Conservation (phyloP, 1,284 basidiomycete species). For the Puccinia triticina region DNA sequence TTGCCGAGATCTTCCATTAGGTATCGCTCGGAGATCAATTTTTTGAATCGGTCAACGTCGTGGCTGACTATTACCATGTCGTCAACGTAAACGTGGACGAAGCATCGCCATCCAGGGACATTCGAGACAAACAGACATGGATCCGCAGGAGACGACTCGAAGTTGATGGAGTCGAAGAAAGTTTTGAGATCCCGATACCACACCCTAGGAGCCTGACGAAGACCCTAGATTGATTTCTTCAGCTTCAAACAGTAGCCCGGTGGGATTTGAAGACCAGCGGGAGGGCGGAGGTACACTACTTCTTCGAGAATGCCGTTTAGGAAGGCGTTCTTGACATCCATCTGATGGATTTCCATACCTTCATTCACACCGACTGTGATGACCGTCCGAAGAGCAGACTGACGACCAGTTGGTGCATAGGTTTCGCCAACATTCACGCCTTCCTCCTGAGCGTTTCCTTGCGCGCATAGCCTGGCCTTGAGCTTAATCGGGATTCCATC, state of each 20-base stretch:
- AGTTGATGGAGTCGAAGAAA: neutral
- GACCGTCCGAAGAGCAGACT: neutral
- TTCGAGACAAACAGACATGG: neutral
- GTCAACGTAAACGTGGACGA: too few relatives aligned
- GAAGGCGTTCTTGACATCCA: too few relatives aligned
- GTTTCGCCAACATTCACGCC: neutral
- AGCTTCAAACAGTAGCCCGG: neutral
- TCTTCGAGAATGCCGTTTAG: neutral
- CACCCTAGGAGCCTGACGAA: neutral
- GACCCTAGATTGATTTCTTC: neutral
- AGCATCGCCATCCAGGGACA: neutral
- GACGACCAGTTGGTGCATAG: conserved; percentile 9
- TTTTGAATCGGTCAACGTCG: too few relatives aligned
- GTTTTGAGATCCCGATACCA: neutral
- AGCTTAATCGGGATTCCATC: neutral
- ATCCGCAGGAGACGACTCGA: neutral
- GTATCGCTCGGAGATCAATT: too few relatives aligned
- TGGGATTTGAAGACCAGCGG: neutral
- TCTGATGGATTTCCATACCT: too few relatives aligned
- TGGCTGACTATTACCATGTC: too few relatives aligned
- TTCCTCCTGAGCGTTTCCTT: too few relatives aligned
- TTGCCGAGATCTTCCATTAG: too few relatives aligned
- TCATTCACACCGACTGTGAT: neutral
- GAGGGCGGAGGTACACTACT: neutral
- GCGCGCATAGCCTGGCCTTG: too few relatives aligned